Evolutionary conservation across 2,329 filamentous ascomycete genomes (phyloP), one percentile per base, ranked within the genome.

Genomic region (Claviceps capensis): DNA sequence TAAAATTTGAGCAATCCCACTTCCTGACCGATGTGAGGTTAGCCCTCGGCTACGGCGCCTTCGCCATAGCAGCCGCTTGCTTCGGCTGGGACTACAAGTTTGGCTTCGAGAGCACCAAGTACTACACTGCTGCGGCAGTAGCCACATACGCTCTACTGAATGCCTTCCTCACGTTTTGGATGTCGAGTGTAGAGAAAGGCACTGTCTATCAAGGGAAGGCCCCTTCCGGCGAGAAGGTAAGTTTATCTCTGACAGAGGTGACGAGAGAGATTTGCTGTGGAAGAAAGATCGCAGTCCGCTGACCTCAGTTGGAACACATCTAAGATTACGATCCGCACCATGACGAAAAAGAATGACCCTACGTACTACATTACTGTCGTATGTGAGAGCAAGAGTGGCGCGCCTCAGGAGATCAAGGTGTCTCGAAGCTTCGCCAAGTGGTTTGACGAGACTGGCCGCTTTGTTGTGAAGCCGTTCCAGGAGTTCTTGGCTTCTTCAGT

Each of bases 71-170:
- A 17, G 90, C 77, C 22, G 85, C 81, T 55, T 89, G 88, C 61
- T 97, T 97, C 74, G 82, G 81, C 56, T 90, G 88, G 72, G 93
- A 98, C 76, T 95, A 88, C 73, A 88, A 87, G 64, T 75, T 89
- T 47, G 91, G 90, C 60, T 97, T 93, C 77, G 88, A 95, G 57
- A 74, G 70, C 55, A 95, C 90, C 17, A 94, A 93, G 69, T 71
- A 77, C 57, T 91, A 83, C 72, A 94, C 91, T 0, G 78, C 86
- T 3, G 78, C 76, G 41, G 91, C 93, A 3, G 91, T 97, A 4
- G 75, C 76, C 11, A 64, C 83, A 16, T 98, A 98, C 72, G 82
- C 87, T 43, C 50, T 86, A 2, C 71, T 98, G 49, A 97, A 96
- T 65, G 76, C 78, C 34, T 73, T 77, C 2, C 77, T 97, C 60